Conservation (phyloP, 495 filamentous ascomycete genomes). For the Aspergillus avenaceus region DNA sequence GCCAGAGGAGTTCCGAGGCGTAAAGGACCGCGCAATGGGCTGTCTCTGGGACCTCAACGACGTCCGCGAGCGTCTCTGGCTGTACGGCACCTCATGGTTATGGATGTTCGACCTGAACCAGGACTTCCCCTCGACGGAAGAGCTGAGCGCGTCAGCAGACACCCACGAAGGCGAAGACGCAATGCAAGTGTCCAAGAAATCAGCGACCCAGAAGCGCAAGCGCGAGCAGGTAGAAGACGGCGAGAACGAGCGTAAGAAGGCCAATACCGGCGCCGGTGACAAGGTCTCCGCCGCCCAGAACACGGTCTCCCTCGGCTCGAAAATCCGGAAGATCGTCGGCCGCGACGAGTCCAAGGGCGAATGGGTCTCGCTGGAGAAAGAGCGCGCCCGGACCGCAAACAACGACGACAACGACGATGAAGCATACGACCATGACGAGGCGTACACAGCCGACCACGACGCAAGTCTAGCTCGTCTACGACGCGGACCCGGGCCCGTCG, state of each 20-base stretch:
- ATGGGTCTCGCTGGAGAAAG: conserved; percentile 42
- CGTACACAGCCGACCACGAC: conserved; percentile 29
- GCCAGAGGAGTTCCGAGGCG: conserved; percentile 63
- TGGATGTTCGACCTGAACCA: conserved; percentile 87
- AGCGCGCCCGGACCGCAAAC: conserved; percentile 37
- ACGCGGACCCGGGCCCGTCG: conserved; percentile 15
- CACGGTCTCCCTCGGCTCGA: conserved; percentile 54
- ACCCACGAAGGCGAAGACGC: conserved; percentile 18
- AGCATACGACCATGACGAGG: conserved; percentile 36
- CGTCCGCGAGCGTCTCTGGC: conserved; percentile 64
- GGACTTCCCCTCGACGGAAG: conserved; percentile 54
- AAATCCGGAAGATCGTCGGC: conserved; percentile 48
- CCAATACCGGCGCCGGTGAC: conserved; percentile 56
- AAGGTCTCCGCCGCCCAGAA: conserved; percentile 54
- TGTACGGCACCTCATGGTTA: conserved; percentile 80
- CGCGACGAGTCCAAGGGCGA: conserved; percentile 36
- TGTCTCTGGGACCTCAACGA: conserved; percentile 73
- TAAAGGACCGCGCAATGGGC: conserved; percentile 75
- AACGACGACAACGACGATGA: conserved; percentile 47
- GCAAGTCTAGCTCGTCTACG: conserved; percentile 30
- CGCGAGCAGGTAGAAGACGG: conserved; percentile 33
- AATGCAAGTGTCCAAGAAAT: conserved; percentile 18
- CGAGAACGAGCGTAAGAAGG: conserved; percentile 33
- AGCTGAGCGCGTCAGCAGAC: conserved; percentile 18
- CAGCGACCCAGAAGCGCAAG: conserved; percentile 37